A percentile compares a stretch with the other conserved stretches of the same genome.
These are phyloP conservation scores for Pythium aristosporum DNA, from an alignment of 352 stramenopile species.

Conservation along the genomic window DNA sequence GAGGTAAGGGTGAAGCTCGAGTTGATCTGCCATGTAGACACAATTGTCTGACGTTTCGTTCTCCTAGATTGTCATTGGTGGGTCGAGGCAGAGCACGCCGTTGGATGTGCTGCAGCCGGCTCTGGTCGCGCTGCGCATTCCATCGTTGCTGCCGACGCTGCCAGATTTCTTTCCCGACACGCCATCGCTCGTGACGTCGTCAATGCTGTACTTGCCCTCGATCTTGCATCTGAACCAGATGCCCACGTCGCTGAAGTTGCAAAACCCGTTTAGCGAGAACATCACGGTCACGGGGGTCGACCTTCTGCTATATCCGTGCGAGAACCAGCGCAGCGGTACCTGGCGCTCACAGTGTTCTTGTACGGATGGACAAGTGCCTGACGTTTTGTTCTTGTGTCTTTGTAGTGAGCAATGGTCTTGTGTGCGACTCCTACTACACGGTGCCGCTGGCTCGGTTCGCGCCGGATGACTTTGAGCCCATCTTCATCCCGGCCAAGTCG, in stretches of 20 bases:
- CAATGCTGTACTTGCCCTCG: conserved; percentile 71
- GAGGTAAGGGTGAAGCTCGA: too few species aligned
- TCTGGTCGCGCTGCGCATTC: conserved; percentile 53
- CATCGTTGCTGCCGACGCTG: conserved; percentile 55
- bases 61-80: conserved; percentile 63
- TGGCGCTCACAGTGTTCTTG: conserved; percentile 1
- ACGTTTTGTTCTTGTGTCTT: background rate
- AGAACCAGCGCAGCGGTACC: conserved; percentile 56
- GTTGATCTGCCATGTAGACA: background rate
- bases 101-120: conserved; percentile 68
- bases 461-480: conserved; percentile 54
- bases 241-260: conserved; percentile 67
- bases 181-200: conserved; percentile 74
- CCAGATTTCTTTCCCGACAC: conserved; percentile 62
- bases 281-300: conserved; percentile 72
- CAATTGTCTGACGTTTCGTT: background rate
- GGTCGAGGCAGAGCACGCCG: conserved; percentile 47
- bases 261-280: conserved; percentile 79
- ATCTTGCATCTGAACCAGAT: conserved; percentile 69
- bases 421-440: conserved; percentile 73
- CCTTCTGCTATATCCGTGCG: conserved; percentile 73
- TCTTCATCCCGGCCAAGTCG: conserved; percentile 71
- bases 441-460: conserved; percentile 66
- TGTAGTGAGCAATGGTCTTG: conserved; percentile 37
- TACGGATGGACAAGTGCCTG: background rate